Evolutionary conservation across 306 rosid genomes (phyloP).

Genomic region (Vigna unguiculata): DNA sequence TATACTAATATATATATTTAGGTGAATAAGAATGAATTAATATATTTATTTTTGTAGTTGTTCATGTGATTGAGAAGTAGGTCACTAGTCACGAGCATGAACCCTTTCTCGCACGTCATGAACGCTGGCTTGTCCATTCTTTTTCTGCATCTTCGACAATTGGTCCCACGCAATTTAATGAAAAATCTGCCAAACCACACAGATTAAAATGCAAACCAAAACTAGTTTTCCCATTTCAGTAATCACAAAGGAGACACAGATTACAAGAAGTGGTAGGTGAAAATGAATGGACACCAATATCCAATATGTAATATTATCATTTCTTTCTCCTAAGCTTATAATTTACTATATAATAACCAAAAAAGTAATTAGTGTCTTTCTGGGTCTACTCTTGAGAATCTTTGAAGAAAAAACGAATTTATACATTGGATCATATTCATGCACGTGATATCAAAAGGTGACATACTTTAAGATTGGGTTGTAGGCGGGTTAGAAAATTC

Average conservation of each 20-base stretch:
- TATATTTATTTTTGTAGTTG: not conserved
- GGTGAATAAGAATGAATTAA: not conserved
- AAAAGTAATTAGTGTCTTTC: no score
- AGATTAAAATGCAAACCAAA: slow-evolving; percentile 22
- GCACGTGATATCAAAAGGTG: no score
- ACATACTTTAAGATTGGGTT: no score
- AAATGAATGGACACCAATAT: not conserved
- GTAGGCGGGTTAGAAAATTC: no score
- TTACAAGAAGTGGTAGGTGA: not conserved
- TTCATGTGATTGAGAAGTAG: slow-evolving; percentile 22
- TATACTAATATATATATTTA: no score
- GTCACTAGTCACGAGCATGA: slow-evolving; percentile 25
- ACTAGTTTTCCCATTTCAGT: slow-evolving; percentile 6
- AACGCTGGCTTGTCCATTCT: slow-evolving; percentile 36
- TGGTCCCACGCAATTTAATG: slow-evolving; percentile 29
- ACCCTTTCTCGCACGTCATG: slow-evolving; percentile 27
- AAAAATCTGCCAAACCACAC: not conserved
- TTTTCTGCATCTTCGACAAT: slow-evolving; percentile 1
- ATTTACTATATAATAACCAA: no score
- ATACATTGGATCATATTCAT: no score
- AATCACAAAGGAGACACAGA: not conserved
- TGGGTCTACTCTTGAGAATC: no score
- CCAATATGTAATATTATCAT: no score
- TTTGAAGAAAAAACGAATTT: no score
- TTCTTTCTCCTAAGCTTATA: no score